phyloP scores from a whole-genome alignment of 495 filamentous ascomycete species.

The Penicillium malachiteum region DNA sequence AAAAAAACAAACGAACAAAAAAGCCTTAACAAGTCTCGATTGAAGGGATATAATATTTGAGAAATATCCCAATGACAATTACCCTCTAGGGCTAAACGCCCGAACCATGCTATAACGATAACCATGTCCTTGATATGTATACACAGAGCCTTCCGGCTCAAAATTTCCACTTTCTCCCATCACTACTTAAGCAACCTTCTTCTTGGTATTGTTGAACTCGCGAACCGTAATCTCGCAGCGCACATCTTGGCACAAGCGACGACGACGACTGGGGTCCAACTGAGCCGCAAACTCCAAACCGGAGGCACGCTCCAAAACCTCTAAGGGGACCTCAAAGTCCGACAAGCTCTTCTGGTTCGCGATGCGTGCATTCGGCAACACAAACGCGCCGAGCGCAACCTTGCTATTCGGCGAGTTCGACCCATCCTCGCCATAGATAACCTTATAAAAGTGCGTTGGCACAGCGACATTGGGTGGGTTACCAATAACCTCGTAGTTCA shows the following conservation, averaged over 20 bases:
- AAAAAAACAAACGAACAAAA: neutral
- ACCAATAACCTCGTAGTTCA: conserved; percentile 95
- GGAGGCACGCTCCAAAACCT: conserved; percentile 86
- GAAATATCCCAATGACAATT: conserved; percentile 11
- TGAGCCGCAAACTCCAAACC: conserved; percentile 86
- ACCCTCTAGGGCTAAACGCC: conserved; percentile 20
- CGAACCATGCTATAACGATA: conserved; percentile 22
- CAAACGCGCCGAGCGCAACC: conserved; percentile 90
- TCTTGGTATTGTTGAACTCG: conserved; percentile 60
- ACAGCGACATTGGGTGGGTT: conserved; percentile 92
- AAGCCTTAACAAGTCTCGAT: neutral
- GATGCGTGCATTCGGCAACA: conserved; percentile 91
- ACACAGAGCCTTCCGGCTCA: conserved; percentile 14
- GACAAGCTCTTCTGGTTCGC: conserved; percentile 76
- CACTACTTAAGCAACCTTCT: conserved; percentile 13
- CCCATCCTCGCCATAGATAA: conserved; percentile 91
- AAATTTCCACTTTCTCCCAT: neutral
- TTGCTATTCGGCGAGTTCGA: conserved; percentile 55
- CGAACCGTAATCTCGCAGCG: conserved; percentile 75
- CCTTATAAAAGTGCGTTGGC: conserved; percentile 98
- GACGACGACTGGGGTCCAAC: conserved; percentile 68
- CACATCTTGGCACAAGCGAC: conserved; percentile 81
- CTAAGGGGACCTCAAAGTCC: conserved; percentile 92
- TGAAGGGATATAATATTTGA: neutral
- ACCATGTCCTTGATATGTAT: conserved; percentile 28